phyloP scores from a whole-genome alignment of 768 basidiomycete species.

The Mycena vulgaris region DNA sequence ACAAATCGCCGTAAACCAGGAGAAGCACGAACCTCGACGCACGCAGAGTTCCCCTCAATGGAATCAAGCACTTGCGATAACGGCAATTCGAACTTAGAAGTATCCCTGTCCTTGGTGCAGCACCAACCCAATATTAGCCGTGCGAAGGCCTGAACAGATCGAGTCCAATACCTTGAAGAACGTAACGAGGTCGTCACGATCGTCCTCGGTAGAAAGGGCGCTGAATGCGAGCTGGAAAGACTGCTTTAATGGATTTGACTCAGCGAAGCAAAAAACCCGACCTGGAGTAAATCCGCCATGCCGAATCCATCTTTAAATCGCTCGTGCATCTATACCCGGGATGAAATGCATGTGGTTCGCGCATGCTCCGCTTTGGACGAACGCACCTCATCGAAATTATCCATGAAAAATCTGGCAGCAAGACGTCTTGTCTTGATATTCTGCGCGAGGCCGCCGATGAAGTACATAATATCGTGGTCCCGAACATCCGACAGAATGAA shows the following conservation, averaged over 20 bases:
- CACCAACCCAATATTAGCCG: neutral
- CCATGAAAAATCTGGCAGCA: constrained; percentile 64
- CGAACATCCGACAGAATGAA: constrained; percentile 56
- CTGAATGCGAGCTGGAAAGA: constrained; percentile 22
- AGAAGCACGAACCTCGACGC: constrained; percentile 26
- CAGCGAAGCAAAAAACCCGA: constrained; percentile 10
- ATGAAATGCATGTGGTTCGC: constrained; percentile 29
- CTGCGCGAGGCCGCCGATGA: constrained; percentile 57
- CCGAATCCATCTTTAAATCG: constrained; percentile 31
- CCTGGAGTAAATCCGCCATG: constrained; percentile 32
- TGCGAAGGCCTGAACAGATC: constrained; percentile 9
- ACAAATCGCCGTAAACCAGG: neutral
- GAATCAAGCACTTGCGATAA: constrained; percentile 24
- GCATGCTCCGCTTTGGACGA: constrained; percentile 6
- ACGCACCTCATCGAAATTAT: constrained; percentile 62
- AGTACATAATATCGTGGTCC: constrained; percentile 62
- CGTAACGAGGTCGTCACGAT: constrained; percentile 24
- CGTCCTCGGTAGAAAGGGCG: constrained; percentile 20
- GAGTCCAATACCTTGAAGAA: constrained; percentile 27
- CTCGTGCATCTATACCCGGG: constrained; percentile 30
- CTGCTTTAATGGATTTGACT: constrained; percentile 15
- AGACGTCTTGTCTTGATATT: constrained; percentile 62
- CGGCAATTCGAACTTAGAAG: constrained; percentile 24
- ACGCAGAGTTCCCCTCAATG: constrained; percentile 15
- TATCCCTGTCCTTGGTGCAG: constrained; percentile 20